phyloP scores from a whole-genome alignment of 371 early-diverging fungal genomes.

The Mortierella sp. region DNA sequence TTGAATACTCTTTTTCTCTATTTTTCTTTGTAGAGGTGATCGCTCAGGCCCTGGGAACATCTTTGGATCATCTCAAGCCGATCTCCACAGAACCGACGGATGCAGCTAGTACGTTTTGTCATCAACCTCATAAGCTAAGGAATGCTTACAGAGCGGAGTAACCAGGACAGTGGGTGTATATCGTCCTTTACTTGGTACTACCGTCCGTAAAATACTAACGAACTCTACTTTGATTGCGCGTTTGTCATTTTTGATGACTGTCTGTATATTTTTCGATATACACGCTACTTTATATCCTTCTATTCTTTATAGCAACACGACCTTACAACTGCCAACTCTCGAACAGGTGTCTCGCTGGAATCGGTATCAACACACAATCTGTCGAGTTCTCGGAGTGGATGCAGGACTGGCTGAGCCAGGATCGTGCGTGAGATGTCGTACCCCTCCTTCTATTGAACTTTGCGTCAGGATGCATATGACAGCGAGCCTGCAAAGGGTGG shows the following conservation, averaged over 20 bases:
- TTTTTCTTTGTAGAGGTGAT: constrained; percentile 56
- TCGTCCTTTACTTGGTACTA: too few species aligned
- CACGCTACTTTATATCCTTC: not conserved
- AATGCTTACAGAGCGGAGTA: not conserved
- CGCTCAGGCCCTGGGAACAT: constrained; percentile 59
- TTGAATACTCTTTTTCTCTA: not conserved
- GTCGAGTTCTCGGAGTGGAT: constrained; percentile 72
- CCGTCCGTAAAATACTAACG: too few species aligned
- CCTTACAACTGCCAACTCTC: constrained; percentile 76
- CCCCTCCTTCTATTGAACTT: too few species aligned
- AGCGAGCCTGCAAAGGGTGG: too few species aligned
- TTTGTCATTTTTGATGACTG: not conserved
- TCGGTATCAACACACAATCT: constrained; percentile 61
- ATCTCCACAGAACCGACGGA: constrained; percentile 58
- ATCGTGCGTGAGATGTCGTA: not conserved
- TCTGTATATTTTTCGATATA: not conserved
- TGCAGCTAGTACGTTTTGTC: constrained; percentile 26
- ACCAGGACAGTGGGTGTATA: too few species aligned
- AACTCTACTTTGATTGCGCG: too few species aligned
- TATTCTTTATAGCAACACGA: constrained; percentile 57
- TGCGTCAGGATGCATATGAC: too few species aligned
- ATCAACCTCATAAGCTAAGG: not conserved
- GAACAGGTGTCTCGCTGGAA: constrained; percentile 61
- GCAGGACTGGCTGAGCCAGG: constrained; percentile 36
- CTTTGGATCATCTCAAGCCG: constrained; percentile 64